A percentile compares a stretch with the other conserved stretches of the same genome.
Evolutionary conservation across 495 filamentous ascomycete species (phyloP).

Genomic region (Penicillium dipodomyicola): DNA sequence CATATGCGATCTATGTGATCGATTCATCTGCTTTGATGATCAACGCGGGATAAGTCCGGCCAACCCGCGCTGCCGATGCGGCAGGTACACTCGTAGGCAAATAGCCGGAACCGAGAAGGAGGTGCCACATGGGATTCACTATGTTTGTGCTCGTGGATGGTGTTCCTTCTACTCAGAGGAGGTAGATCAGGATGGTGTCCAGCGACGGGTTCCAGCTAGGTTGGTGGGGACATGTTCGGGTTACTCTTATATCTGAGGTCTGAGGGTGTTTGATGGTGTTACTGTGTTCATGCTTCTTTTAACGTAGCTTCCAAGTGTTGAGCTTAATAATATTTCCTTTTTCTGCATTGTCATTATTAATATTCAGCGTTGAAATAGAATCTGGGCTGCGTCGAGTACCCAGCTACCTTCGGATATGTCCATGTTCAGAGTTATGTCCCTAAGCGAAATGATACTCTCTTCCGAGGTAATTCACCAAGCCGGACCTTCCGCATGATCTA

Average conservation of each 20-base stretch:
- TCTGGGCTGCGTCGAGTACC: neutral
- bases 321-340: neutral
- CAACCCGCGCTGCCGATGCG: slow-evolving; percentile 11
- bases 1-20: slow-evolving; percentile 1
- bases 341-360: neutral
- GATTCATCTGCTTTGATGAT: slow-evolving; percentile 12
- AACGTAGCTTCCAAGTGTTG: neutral
- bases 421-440: neutral
- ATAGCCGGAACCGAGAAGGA: neutral
- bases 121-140: slow-evolving; percentile 8
- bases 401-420: neutral
- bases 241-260: slow-evolving; percentile 1
- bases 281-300: neutral
- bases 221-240: neutral
- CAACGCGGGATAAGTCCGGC: slow-evolving; percentile 2
- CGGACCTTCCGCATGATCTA: neutral
- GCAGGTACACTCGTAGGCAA: slow-evolving; percentile 7
- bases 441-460: neutral
- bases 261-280: too few relatives aligned
- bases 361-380: neutral
- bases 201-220: neutral
- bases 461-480: neutral
- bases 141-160: slow-evolving; percentile 10
- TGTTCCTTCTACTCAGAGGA: slow-evolving; percentile 9
- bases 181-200: neutral